These are phyloP conservation scores for Colletotrichum lindemuthianum DNA, from an alignment of 2,329 filamentous ascomycete genomes.

Conservation along the genomic window DNA sequence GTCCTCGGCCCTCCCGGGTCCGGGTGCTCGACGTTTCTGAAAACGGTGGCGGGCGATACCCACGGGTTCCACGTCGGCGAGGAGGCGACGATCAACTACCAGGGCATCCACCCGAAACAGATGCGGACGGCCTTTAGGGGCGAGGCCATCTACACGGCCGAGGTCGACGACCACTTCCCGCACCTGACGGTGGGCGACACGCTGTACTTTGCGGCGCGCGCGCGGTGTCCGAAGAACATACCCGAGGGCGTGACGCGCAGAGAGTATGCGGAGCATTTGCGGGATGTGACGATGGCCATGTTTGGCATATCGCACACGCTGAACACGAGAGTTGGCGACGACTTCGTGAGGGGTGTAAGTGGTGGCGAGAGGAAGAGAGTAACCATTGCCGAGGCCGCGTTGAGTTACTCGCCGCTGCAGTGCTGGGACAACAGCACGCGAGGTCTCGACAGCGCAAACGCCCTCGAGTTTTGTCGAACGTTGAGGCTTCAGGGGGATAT, in stretches of 20 bases:
- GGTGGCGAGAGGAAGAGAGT: constrained; percentile 62
- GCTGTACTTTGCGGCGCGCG: constrained; percentile 68
- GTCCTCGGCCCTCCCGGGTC: constrained; percentile 64
- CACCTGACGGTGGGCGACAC: constrained; percentile 69
- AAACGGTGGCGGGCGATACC: constrained; percentile 71
- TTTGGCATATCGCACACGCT: constrained; percentile 65
- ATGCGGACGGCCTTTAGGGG: constrained; percentile 51
- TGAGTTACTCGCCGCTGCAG: constrained; percentile 42
- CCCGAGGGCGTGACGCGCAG: constrained; percentile 55
- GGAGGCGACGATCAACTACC: constrained; percentile 31
- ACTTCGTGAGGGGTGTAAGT: constrained; percentile 63
- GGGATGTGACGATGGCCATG: constrained; percentile 64
- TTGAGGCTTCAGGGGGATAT: constrained; percentile 42
- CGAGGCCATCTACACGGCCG: constrained; percentile 74
- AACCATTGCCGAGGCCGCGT: constrained; percentile 47
- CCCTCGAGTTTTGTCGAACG: constrained; percentile 38
- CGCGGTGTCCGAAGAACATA: constrained; percentile 58
- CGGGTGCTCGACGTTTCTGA: constrained; percentile 76
- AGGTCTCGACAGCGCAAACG: constrained; percentile 48
- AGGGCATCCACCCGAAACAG: constrained; percentile 29
- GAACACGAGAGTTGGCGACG: constrained; percentile 64
- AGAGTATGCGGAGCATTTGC: constrained; percentile 57
- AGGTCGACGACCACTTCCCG: constrained; percentile 72
- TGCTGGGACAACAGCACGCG: constrained; percentile 60
- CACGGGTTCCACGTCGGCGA: constrained; percentile 60